Conservation (phyloP, 495 filamentous ascomycete species). For the Penicillium egyptiacum region DNA sequence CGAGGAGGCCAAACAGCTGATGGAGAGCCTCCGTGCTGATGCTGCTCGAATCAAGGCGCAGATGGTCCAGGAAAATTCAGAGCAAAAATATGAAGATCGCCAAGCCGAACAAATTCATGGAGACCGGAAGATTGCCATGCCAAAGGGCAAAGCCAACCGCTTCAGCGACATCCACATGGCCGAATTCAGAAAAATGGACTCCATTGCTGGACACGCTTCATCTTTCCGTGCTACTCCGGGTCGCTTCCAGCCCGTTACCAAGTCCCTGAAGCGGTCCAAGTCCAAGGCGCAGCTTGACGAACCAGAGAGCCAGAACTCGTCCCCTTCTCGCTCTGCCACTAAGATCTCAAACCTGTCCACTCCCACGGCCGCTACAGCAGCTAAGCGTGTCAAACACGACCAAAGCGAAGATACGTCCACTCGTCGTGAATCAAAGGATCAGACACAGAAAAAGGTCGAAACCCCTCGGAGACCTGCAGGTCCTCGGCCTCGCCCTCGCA, state of each 20-base stretch:
- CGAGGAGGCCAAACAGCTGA: conserved; percentile 70
- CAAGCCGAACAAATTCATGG: conserved; percentile 38
- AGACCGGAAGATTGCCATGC: conserved; percentile 69
- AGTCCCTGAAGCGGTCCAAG: conserved; percentile 68
- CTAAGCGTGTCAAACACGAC: conserved; percentile 67
- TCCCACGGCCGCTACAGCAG: conserved; percentile 22
- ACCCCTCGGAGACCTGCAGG: conserved; percentile 44
- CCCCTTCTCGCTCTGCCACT: conserved; percentile 39
- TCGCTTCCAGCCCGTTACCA: conserved; percentile 53
- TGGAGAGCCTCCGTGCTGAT: conserved; percentile 72
- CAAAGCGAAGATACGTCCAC: conserved; percentile 59
- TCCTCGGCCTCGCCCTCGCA: conserved; percentile 36
- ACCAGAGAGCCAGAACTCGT: conserved; percentile 36
- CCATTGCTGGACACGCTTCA: conserved; percentile 82
- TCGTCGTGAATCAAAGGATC: conserved; percentile 28
- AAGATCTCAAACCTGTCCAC: conserved; percentile 35
- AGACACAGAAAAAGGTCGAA: conserved; percentile 30
- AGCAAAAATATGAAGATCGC: conserved; percentile 38
- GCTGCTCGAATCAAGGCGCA: conserved; percentile 65
- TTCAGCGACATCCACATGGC: conserved; percentile 82
- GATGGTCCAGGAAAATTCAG: conserved; percentile 55
- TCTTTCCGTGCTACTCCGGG: conserved; percentile 65
- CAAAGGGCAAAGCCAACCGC: conserved; percentile 72
- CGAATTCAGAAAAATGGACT: conserved; percentile 95
- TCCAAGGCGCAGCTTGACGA: conserved; percentile 75